Conservation (phyloP, 1,139 yeast species). For the Yamadazyma spencermartinsiae region DNA sequence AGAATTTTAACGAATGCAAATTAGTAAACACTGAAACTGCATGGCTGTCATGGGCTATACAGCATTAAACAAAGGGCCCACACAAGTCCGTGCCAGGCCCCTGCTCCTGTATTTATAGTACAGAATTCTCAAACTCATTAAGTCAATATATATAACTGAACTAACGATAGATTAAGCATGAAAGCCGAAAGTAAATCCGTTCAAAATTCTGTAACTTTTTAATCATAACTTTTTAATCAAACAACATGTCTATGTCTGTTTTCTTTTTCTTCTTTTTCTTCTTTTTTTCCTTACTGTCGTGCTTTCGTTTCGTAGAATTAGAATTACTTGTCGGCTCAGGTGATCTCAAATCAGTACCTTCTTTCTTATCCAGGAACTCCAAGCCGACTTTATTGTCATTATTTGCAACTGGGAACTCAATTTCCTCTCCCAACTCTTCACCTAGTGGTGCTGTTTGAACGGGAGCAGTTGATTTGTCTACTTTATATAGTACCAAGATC, state of each 20-base stretch:
- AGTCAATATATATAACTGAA: too few species aligned
- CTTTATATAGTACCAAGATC: slow-evolving; percentile 25
- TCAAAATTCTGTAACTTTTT: neutral
- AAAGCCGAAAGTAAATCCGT: too few species aligned
- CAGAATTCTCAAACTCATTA: too few species aligned
- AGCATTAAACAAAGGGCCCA: too few species aligned
- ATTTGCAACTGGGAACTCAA: slow-evolving; percentile 4
- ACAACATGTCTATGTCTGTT: slow-evolving; percentile 60
- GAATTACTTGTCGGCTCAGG: too few species aligned
- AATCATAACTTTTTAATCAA: slow-evolving; percentile 32
- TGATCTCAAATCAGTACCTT: slow-evolving; percentile 4
- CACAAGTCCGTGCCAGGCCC: too few species aligned
- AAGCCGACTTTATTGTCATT: slow-evolving; percentile 5
- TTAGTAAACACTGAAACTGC: neutral
- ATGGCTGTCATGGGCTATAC: neutral
- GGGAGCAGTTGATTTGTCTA: slow-evolving; percentile 7
- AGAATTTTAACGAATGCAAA: neutral
- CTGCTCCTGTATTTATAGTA: too few species aligned
- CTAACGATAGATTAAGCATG: too few species aligned
- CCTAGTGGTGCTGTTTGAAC: neutral
- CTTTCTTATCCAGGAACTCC: slow-evolving; percentile 12
- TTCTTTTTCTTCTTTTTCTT: slow-evolving; percentile 47
- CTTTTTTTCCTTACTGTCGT: slow-evolving; percentile 26
- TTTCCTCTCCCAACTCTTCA: slow-evolving; percentile 8
- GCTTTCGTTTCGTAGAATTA: slow-evolving; percentile 12